These are phyloP conservation scores for Globisporangium alternatum DNA, from an alignment of 352 stramenopile genomes.

Conservation along the genomic window DNA sequence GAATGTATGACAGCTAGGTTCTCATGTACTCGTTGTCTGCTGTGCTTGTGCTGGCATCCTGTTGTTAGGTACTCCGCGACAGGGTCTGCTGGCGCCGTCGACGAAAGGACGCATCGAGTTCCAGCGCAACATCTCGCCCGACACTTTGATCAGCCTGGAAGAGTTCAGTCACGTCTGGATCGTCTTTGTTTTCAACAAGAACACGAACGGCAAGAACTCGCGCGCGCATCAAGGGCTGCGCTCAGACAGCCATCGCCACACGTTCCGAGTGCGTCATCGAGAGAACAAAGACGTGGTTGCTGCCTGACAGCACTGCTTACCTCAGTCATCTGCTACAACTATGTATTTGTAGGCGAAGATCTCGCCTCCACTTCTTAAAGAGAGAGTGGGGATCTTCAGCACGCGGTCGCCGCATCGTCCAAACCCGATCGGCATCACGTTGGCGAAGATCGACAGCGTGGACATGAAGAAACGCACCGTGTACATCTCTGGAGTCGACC, in stretches of 20 bases:
- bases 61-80: conserved; percentile 67
- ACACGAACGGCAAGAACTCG: conserved; percentile 86
- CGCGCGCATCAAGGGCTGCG: conserved; percentile 58
- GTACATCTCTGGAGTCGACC: conserved; percentile 85
- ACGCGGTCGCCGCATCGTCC: conserved; percentile 96
- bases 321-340: background rate
- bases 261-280: conserved; percentile 36
- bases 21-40: background rate
- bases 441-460: conserved; percentile 87
- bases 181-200: conserved; percentile 88
- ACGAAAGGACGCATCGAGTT: conserved; percentile 73
- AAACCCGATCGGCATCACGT: conserved; percentile 94
- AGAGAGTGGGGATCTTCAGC: conserved; percentile 92
- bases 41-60: background rate
- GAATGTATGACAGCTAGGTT: background rate
- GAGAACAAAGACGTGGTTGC: conserved; percentile 6
- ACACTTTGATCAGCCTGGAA: conserved; percentile 67
- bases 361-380: conserved; percentile 60
- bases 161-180: conserved; percentile 89
- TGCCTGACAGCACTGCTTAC: background rate
- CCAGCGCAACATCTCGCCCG: conserved; percentile 74
- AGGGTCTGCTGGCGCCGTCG: conserved; percentile 73
- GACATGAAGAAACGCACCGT: conserved; percentile 57
- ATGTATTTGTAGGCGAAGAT: conserved; percentile 53
- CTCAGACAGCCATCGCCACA: conserved; percentile 72